Evolutionary conservation across 768 basidiomycete genomes (phyloP), one percentile per base, ranked within the genome.

Genomic region (Tephrocybe sp.): DNA sequence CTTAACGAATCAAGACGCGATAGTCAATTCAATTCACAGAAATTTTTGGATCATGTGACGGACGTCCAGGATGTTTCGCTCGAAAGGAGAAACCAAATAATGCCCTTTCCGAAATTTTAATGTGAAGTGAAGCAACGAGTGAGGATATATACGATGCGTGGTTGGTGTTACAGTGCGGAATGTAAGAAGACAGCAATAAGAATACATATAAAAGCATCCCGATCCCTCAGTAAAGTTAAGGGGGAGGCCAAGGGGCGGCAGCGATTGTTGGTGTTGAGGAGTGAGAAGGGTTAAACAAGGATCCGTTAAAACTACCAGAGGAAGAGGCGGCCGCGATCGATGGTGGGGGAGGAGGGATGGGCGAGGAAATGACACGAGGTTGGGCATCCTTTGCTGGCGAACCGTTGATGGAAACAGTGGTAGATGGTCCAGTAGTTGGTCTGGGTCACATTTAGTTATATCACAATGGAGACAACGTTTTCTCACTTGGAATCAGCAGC

Each of bases 401-500:
- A 31, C 63, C 64, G 43, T 68, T 70, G 26, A 63, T 35, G 16
- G 60, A 56, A n/a, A 65, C 60, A 40, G 62, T 56, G 2, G 53
- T 48, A 5, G 60, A 59, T 36, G 49, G 53, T 17, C 55, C 51
- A 48, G 48, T 51, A 44, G 49, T 55, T 23, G 45, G 43, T 17
- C 41, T 49, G 45, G 16, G 42, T 45, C 11, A 38, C 32, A 42
- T 8, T 44, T 16, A 34, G 38, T 49, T 5, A 43, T 40, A 14
- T 38, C 20, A 23, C 12, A 40, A 31, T 5, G 17, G n/a, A 1
- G 20, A 23, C 33, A 17, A 36, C 10, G 59, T 4, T 13, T n/a
- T 59, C 72, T 49, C 52, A 79, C 79, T 58, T 65, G 39, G 60
- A 44, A 32, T 76, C 75, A 34, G 68, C 58, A 11, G 69, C 58